phyloP scores from a whole-genome alignment of 2,329 filamentous ascomycete genomes.

The Scorias spongiosa region DNA sequence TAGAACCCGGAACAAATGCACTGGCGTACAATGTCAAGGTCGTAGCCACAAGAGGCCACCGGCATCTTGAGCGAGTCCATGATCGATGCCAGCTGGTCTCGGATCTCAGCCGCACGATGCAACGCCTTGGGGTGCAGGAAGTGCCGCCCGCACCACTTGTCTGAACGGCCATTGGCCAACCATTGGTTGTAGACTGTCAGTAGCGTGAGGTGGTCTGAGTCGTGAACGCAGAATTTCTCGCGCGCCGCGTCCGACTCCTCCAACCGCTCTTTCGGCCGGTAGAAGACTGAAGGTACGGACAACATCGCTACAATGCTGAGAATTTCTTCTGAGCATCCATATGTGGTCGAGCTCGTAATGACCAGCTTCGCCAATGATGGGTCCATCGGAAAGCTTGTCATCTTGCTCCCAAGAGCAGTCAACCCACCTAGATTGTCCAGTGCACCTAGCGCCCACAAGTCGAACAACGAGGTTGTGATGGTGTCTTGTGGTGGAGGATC shows the following conservation, averaged over 20 bases:
- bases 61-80: slow-evolving; percentile 88
- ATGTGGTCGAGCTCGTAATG: slow-evolving; percentile 61
- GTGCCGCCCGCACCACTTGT: slow-evolving; percentile 84
- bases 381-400: slow-evolving; percentile 98
- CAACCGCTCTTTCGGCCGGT: slow-evolving; percentile 87
- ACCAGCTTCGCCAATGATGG: slow-evolving; percentile 87
- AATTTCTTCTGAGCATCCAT: slow-evolving; percentile 94
- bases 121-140: slow-evolving; percentile 93
- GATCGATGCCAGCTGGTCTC: slow-evolving; percentile 85
- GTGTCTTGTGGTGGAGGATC: slow-evolving; percentile 96
- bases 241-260: slow-evolving; percentile 91
- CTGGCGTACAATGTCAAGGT: slow-evolving; percentile 90
- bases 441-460: slow-evolving; percentile 89
- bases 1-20: slow-evolving; percentile 98
- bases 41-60: slow-evolving; percentile 77
- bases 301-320: slow-evolving; percentile 97
- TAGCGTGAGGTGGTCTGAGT: slow-evolving; percentile 91
- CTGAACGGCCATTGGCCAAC: slow-evolving; percentile 77
- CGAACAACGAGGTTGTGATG: slow-evolving; percentile 92
- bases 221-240: slow-evolving; percentile 96
- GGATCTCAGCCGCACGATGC: slow-evolving; percentile 80
- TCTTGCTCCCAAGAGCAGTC: slow-evolving; percentile 71
- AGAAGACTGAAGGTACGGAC: slow-evolving; percentile 91
- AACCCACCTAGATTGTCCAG: slow-evolving; percentile 88
- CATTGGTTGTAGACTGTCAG: slow-evolving; percentile 93